Evolutionary conservation across 768 basidiomycete genomes (phyloP), one percentile per base, ranked within the genome.

Genomic region (Termitomyces sp.): DNA sequence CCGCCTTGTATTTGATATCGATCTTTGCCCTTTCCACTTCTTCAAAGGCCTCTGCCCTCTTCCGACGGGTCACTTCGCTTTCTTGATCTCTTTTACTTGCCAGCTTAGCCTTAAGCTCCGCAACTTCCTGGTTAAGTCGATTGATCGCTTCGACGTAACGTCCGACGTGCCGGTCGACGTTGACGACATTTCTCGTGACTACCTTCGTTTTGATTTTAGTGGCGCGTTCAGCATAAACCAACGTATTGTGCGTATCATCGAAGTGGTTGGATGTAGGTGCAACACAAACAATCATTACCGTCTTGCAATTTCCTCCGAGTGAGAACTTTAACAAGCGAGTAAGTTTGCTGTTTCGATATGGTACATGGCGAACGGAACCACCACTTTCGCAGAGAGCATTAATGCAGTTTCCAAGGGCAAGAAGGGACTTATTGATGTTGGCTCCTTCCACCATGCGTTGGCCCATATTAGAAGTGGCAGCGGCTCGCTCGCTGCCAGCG

Each of bases 131-230:
- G 64, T 93, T 91, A 63, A 96, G 87, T 56, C 92, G 79, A 68
- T 93, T 91, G 67, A 98, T 97, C 55, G 93, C 93, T 71, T 93
- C 91, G 49, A 97, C 91, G 68, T 98, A 99, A 73, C 89, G 92
- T 38, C 91, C 93, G 61, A 98, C 95, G 69, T 98, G 93, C 16
- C 95, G 84, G 67, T 96, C 89, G 62, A 98, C 93, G 63, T 95
- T 95, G 67, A 96, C 88, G 33, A 96, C 89, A 70, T 99, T 98
- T 48, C 93, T 83, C 1, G 95, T 95, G 60, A 98, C 88, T 56
- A 98, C 94, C 71, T 93, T 96, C 18, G 96, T 98, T 78, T 95
- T 95, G 75, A 99, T 98, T 77, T 95, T 93, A 60, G 97, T 97
- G 30, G 97, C 96, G 49, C 95, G 89, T 67, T 99, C 95, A 26